phyloP scores from a whole-genome alignment of 129 eudicot species.

The Flaveria robusta region DNA sequence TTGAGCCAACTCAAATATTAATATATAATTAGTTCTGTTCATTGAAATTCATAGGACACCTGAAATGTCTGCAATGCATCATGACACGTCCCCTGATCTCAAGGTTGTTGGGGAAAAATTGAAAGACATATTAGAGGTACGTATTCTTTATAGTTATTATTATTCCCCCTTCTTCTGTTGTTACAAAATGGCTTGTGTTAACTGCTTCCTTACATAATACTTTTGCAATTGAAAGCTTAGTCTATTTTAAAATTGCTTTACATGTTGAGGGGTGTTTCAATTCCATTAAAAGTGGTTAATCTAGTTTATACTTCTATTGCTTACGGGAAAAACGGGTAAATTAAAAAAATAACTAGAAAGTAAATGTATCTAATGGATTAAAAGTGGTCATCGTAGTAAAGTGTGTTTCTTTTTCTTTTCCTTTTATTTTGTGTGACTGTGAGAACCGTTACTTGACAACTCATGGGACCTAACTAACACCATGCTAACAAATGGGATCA shows the following conservation, averaged over 20 bases:
- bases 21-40: neutral
- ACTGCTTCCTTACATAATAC: neutral
- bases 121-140: slow-evolving; percentile 70
- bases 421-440: neutral
- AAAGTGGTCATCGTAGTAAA: neutral
- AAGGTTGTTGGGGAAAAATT: slow-evolving; percentile 64
- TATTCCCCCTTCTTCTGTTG: neutral
- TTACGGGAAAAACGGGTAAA: neutral
- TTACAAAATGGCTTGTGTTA: neutral
- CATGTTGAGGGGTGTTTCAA: neutral
- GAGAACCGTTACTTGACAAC: neutral
- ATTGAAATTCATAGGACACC: slow-evolving; percentile 64
- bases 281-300: neutral
- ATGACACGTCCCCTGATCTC: slow-evolving; percentile 80
- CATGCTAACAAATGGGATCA: neutral
- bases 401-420: neutral
- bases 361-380: neutral
- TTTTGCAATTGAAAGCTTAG: neutral
- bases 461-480: neutral
- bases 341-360: neutral
- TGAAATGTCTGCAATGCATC: slow-evolving; percentile 94
- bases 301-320: neutral
- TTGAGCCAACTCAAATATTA: neutral
- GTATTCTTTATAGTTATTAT: neutral
- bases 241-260: neutral